A percentile compares a stretch with the other conserved stretches of the same genome.
These are phyloP conservation scores for Hymenoscyphus repandus DNA, from an alignment of 2,329 filamentous ascomycete species.

Conservation along the genomic window DNA sequence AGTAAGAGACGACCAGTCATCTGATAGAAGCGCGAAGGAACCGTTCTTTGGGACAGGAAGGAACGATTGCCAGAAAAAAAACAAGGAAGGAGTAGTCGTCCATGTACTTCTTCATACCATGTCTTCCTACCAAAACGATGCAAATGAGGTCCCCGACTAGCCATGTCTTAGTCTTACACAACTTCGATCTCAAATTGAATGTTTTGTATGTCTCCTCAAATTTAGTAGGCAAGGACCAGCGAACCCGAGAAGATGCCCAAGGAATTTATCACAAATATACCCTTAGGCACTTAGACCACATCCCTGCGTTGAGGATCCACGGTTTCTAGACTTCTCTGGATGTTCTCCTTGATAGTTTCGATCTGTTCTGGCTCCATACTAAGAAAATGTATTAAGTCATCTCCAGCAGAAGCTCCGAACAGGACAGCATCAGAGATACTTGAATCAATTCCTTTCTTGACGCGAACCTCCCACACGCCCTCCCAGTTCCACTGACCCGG, in stretches of 20 bases:
- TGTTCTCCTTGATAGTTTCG: constrained; percentile 52
- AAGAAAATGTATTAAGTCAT: constrained; percentile 70
- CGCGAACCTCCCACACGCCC: constrained; percentile 89
- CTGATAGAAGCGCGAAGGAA: too few species aligned
- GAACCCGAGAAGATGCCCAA: too few species aligned
- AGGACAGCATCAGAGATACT: constrained; percentile 76
- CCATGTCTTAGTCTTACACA: too few species aligned
- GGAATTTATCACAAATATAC: constrained; percentile 22
- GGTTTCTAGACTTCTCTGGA: constrained; percentile 44
- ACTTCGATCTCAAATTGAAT: too few species aligned
- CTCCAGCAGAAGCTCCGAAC: constrained; percentile 60
- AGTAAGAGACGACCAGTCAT: too few species aligned
- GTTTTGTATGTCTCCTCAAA: too few species aligned
- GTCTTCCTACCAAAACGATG: too few species aligned
- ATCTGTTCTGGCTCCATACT: constrained; percentile 56
- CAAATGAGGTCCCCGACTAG: too few species aligned
- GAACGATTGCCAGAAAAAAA: neutral
- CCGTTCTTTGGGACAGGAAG: neutral
- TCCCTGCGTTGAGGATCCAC: constrained; percentile 22
- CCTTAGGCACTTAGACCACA: constrained; percentile 11
- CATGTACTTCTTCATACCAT: too few species aligned
- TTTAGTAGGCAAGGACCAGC: too few species aligned
- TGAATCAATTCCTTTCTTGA: constrained; percentile 69
- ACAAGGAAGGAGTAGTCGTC: too few species aligned
- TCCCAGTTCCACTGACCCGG: constrained; percentile 97